These are phyloP conservation scores for Exidia glandulosa DNA, from an alignment of 768 basidiomycete genomes.

Conservation along the genomic window DNA sequence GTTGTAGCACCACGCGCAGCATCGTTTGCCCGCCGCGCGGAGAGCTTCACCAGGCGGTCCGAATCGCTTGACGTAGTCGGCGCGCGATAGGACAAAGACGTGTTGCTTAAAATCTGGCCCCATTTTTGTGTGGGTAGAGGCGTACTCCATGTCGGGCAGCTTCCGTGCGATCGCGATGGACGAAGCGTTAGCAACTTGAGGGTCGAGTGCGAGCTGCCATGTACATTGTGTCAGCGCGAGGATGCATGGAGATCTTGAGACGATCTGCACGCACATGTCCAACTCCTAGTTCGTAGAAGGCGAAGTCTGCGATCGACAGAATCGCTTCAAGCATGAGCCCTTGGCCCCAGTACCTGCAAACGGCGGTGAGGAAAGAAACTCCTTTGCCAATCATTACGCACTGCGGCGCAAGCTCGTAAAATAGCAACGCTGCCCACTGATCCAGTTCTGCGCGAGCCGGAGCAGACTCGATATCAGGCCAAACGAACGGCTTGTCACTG, in stretches of 20 bases:
- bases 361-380: neutral
- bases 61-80: neutral
- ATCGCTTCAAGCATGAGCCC: neutral
- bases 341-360: neutral
- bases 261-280: neutral
- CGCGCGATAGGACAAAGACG: neutral
- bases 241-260: neutral
- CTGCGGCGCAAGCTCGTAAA: neutral
- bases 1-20: neutral
- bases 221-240: neutral
- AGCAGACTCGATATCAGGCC: neutral
- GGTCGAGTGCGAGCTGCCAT: neutral
- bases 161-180: neutral
- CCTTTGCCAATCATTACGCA: neutral
- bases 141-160: neutral
- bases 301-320: neutral
- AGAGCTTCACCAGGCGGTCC: neutral
- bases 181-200: neutral
- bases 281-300: neutral
- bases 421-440: neutral
- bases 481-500: neutral
- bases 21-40: neutral
- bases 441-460: neutral
- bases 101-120: neutral
- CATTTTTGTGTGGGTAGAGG: neutral